phyloP scores from a whole-genome alignment of 2,329 filamentous ascomycete species.

The Venturia carpophila region DNA sequence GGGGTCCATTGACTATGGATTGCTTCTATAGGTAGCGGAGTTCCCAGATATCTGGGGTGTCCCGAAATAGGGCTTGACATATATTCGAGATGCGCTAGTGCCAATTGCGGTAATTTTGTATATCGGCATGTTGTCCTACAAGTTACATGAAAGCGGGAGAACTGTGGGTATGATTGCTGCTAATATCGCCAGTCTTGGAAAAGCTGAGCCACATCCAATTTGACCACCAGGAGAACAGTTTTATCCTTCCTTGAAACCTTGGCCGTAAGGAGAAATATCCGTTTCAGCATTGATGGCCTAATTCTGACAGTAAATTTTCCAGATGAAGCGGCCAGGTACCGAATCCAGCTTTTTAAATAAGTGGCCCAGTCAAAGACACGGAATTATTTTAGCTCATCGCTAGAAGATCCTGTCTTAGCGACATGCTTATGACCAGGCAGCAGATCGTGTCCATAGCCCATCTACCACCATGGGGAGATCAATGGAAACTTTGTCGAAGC shows the following conservation, averaged over 20 bases:
- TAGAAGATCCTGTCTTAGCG: background rate
- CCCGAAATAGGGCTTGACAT: background rate
- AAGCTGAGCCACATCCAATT: background rate
- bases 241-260: background rate
- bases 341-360: background rate
- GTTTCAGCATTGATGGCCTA: background rate
- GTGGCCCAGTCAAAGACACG: background rate
- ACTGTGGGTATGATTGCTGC: background rate
- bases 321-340: background rate
- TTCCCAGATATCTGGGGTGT: background rate
- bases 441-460: background rate
- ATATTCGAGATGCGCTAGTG: constrained; percentile 3
- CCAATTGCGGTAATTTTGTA: background rate
- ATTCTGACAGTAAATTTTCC: too few species aligned
- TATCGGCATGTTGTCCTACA: background rate
- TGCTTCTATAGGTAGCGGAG: constrained; percentile 1
- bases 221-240: background rate
- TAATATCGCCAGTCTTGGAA: background rate
- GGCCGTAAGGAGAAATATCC: background rate
- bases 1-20: background rate
- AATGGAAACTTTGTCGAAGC: background rate
- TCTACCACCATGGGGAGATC: background rate
- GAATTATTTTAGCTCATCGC: background rate
- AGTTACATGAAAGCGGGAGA: background rate
- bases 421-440: background rate